phyloP scores from a whole-genome alignment of 371 early-diverging fungal species.

The Edhazardia aedis region DNA sequence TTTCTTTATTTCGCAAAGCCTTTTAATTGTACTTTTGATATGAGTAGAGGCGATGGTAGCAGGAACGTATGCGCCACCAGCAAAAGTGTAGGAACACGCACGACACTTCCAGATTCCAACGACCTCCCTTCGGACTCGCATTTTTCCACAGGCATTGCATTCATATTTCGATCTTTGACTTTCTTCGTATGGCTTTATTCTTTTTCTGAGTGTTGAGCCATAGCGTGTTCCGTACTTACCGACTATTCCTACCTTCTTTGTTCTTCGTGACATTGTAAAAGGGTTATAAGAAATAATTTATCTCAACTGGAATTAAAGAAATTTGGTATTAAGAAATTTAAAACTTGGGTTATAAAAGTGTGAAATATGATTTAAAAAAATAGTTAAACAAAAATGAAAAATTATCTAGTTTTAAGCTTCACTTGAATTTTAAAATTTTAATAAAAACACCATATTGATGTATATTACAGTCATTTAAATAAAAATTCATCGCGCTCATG shows the following conservation, averaged over 20 bases:
- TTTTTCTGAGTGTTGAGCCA: conserved; percentile 97
- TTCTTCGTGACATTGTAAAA: conserved; percentile 62
- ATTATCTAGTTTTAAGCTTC: too few relatives aligned
- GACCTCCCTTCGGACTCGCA: conserved; percentile 72
- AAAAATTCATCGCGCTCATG: too few relatives aligned
- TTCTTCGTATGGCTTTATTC: conserved; percentile 96
- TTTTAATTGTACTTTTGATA: neutral
- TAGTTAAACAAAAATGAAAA: too few relatives aligned
- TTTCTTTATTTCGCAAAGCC: neutral
- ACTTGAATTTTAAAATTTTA: too few relatives aligned
- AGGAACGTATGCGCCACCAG: conserved; percentile 95
- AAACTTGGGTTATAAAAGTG: too few relatives aligned
- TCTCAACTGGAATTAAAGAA: too few relatives aligned
- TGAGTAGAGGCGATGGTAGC: neutral
- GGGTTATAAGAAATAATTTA: too few relatives aligned
- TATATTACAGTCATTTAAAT: too few relatives aligned
- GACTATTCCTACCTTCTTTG: conserved; percentile 96
- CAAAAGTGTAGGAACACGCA: conserved; percentile 75
- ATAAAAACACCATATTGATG: too few relatives aligned
- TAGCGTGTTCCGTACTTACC: conserved; percentile 99
- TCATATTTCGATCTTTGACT: conserved; percentile 95
- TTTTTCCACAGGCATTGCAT: conserved; percentile 95
- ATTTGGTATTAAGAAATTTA: too few relatives aligned
- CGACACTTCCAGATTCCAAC: conserved; percentile 99
- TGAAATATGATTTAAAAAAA: too few relatives aligned